Percentiles rank a stretch among this genome's conserved stretches.
These are phyloP conservation scores for Phyllosticta citribraziliensis DNA, from an alignment of 2,329 filamentous ascomycete species.

Conservation along the genomic window DNA sequence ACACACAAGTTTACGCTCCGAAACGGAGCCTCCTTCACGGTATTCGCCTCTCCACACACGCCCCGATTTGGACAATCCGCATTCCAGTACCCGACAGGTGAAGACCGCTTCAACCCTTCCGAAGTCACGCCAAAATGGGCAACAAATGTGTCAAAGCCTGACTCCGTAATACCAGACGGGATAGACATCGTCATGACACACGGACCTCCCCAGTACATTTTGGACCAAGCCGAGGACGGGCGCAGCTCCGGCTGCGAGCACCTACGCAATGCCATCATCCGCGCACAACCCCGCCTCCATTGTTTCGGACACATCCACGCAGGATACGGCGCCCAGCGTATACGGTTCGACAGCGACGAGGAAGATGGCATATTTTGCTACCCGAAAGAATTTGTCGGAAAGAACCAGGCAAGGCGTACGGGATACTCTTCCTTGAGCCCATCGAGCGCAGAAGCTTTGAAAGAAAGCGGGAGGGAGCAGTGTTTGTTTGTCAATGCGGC, in stretches of 20 bases:
- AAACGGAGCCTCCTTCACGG: conserved; percentile 39
- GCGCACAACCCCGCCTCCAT: conserved; percentile 44
- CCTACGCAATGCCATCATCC: conserved; percentile 41
- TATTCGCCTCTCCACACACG: conserved; percentile 45
- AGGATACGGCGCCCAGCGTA: conserved; percentile 29
- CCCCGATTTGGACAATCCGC: conserved; percentile 47
- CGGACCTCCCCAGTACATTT: conserved; percentile 43
- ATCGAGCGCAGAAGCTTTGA: not conserved
- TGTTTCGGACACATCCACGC: conserved; percentile 57
- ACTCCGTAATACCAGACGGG: conserved; percentile 25
- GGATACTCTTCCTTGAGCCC: not conserved
- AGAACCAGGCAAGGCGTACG: conserved; percentile 1
- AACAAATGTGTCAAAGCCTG: not conserved
- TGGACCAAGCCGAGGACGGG: conserved; percentile 33
- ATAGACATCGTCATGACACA: conserved; percentile 53
- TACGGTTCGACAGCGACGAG: conserved; percentile 23
- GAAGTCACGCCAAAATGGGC: conserved; percentile 18
- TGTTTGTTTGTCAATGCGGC: conserved; percentile 51
- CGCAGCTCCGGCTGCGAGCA: conserved; percentile 43
- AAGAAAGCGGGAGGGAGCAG: conserved; percentile 32
- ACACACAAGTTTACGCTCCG: conserved; percentile 35
- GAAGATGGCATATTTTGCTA: not conserved
- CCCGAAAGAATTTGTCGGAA: conserved; percentile 3
- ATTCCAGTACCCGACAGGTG: conserved; percentile 41
- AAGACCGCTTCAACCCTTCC: conserved; percentile 43